These are phyloP conservation scores for Heterococcus sp. DNA, from an alignment of 108 stramenopile genomes.

Conservation along the genomic window DNA sequence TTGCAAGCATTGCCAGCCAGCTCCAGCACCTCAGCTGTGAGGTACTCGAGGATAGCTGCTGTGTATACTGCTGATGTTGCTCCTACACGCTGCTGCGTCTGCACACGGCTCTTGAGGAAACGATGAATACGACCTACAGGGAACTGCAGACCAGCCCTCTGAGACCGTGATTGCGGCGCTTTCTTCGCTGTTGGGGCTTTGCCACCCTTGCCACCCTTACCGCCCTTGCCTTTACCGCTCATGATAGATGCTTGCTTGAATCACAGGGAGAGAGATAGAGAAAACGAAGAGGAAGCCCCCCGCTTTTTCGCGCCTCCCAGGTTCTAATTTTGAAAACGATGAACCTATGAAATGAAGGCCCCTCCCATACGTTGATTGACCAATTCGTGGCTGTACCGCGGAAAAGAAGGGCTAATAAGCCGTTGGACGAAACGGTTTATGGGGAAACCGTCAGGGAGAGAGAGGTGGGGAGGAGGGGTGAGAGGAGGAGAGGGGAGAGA, in stretches of 20 bases:
- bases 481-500: too few relatives aligned
- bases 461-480: too few relatives aligned
- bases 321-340: too few relatives aligned
- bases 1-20: slow-evolving; percentile 97
- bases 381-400: too few relatives aligned
- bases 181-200: slow-evolving; percentile 96
- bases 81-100: slow-evolving; percentile 89
- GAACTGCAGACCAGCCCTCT: slow-evolving; percentile 95
- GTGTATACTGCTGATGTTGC: slow-evolving; percentile 99
- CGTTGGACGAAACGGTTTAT: too few relatives aligned
- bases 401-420: too few relatives aligned
- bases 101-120: slow-evolving; percentile 93
- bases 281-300: too few relatives aligned
- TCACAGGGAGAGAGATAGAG: background rate
- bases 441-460: too few relatives aligned
- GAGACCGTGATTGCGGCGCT: slow-evolving; percentile 93
- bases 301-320: too few relatives aligned
- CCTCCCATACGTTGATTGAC: too few relatives aligned
- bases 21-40: slow-evolving; percentile 98
- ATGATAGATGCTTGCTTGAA: background rate
- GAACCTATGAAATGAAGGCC: too few relatives aligned
- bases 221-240: slow-evolving; percentile 75
- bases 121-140: slow-evolving; percentile 99
- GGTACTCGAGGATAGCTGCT: slow-evolving; percentile 97
- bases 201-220: slow-evolving; percentile 98